Evolutionary conservation across 345 rosid species (phyloP).

Genomic region (Anacardium occidentale): DNA sequence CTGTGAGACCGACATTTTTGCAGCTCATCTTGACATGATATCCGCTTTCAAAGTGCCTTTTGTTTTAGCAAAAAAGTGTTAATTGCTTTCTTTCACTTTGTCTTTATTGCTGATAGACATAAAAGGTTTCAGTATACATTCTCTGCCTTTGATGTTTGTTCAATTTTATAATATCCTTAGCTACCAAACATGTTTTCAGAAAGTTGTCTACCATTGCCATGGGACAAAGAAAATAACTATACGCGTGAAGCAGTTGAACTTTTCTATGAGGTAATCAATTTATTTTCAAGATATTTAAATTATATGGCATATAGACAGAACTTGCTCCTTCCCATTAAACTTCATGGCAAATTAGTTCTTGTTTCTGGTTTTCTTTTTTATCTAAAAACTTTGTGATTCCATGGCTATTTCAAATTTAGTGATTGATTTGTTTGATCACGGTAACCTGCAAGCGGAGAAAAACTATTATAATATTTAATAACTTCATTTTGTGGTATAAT

Average conservation of each 20-base stretch:
- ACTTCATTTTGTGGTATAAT: background rate
- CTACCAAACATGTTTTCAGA: constrained; percentile 79
- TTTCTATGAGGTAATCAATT: constrained; percentile 70
- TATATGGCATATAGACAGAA: background rate
- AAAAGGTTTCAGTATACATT: constrained; percentile 3
- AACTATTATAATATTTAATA: background rate
- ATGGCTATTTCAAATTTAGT: background rate
- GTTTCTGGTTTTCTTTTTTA: background rate
- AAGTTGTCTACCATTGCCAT: constrained; percentile 60
- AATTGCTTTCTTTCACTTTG: background rate
- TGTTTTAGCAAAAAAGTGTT: background rate
- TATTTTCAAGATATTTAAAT: background rate
- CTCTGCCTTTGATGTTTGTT: background rate
- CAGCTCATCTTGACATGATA: constrained; percentile 83
- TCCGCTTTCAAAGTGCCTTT: constrained; percentile 41
- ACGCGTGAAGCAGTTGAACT: constrained; percentile 71
- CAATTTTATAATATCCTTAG: constrained; percentile 50
- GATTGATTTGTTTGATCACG: background rate
- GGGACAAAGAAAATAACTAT: constrained; percentile 72
- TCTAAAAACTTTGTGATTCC: background rate
- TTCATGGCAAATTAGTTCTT: background rate
- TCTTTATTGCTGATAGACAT: background rate
- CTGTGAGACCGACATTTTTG: constrained; percentile 79
- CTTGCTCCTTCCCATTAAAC: constrained; percentile 1
- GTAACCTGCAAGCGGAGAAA: background rate